phyloP scores from a whole-genome alignment of 2,329 filamentous ascomycete species.

The Stagonosporopsis vannaccii region DNA sequence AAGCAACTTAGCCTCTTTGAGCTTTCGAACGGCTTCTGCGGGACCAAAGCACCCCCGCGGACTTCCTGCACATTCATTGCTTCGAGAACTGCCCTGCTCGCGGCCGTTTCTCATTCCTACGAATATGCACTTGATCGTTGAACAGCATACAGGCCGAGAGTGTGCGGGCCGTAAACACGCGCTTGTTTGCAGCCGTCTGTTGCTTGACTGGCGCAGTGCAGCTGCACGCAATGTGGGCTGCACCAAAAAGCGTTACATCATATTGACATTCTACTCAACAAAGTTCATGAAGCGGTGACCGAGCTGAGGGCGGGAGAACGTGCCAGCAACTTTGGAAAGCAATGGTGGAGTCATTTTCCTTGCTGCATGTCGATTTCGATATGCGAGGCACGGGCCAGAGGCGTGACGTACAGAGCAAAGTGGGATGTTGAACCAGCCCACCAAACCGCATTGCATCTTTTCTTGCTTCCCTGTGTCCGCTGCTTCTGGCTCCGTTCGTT shows the following conservation, averaged over 20 bases:
- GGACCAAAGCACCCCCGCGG: constrained; percentile 18
- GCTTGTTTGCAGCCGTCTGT: constrained; percentile 1
- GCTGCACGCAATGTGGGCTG: constrained; percentile 15
- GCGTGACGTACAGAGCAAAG: constrained; percentile 22
- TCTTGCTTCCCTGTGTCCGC: constrained; percentile 13
- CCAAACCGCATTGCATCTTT: constrained; percentile 18
- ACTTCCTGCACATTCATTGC: constrained; percentile 18
- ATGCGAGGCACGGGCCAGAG: constrained; percentile 13
- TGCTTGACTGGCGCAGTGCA: constrained; percentile 4
- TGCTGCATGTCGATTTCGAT: constrained; percentile 19
- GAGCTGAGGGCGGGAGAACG: constrained; percentile 20
- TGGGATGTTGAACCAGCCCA: constrained; percentile 27
- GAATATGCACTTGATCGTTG: neutral
- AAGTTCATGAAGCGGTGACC: constrained; percentile 16
- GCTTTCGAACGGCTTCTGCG: constrained; percentile 3
- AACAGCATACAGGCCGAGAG: constrained; percentile 1
- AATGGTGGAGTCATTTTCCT: constrained; percentile 24
- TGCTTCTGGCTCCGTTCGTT: constrained; percentile 7
- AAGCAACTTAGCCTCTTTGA: constrained; percentile 28
- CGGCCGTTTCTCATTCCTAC: neutral
- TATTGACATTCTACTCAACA: constrained; percentile 24
- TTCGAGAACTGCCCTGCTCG: neutral
- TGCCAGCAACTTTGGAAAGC: constrained; percentile 24
- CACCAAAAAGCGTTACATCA: constrained; percentile 28
- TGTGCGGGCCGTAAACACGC: neutral